Base-by-base conservation (phyloP, 768 basidiomycete genomes). In the Candolleomyces efflorescens region DNA sequence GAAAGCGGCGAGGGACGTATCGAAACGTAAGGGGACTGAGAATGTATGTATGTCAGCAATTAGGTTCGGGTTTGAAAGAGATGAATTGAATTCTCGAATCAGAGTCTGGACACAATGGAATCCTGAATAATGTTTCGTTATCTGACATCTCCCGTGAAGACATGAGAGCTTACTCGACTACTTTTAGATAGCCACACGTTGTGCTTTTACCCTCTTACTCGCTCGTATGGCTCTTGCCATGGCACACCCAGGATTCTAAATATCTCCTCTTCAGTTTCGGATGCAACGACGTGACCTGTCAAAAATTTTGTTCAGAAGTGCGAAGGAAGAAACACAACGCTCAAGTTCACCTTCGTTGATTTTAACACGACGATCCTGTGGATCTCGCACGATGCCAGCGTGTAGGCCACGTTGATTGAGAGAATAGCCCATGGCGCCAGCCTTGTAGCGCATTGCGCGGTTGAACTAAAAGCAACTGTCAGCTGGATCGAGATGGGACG, bases 321-420 rank as follows among this genome's bases (percentile, higher is more conserved):
- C 7, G 20, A 11, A 9, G 0, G 32, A n/a, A 22, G 17, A 41
- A 22, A 37, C 26, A 3, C 4, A 36, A 24, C 44, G 46, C 46
- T 32, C 51, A 38, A 11, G 38, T 23, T 48, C 54, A 85, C 90
- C 90, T 57, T 73, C 66, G 62, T 78, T 82, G 12, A 83, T 66
- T 65, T 90, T 88, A 59, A 87, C 77, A 41, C 77, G 74, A 39
- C 81, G 72, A 62, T 89, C 79, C 27, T 77, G 77, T 15, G 84
- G 83, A 67, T 91, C 86, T 11, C 94, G 82, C 15, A 90, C 69
- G 32, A 94, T 86, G 0, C 83, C 87, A 5, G 73, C 77, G 63
- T 79, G 94, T 5, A 98, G 71, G 0, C 94, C 94, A 47, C 84
- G 81, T 68, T 98, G 94, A 63, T 98, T 97, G 47, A 98, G 78